Evolutionary conservation across 257 asterid species (phyloP).

Genomic region (Solanum chiquidenum): DNA sequence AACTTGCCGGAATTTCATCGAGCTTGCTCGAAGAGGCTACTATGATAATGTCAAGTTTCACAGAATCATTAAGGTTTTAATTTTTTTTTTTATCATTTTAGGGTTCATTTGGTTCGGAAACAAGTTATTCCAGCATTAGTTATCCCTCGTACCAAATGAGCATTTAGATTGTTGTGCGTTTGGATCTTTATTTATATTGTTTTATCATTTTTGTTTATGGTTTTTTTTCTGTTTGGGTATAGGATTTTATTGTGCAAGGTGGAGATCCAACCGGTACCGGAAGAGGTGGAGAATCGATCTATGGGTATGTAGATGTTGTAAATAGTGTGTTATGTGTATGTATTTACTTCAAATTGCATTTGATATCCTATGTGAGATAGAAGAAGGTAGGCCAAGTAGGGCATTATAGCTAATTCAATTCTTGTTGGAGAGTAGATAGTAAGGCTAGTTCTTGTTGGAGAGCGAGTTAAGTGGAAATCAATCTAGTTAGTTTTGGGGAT

Average conservation of each 20-base stretch:
- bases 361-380: neutral
- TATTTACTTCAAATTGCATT: neutral
- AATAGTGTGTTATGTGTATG: neutral
- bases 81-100: neutral
- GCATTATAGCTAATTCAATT: neutral
- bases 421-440: neutral
- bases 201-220: neutral
- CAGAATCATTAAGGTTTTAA: constrained; percentile 68
- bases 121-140: neutral
- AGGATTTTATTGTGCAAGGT: constrained; percentile 94
- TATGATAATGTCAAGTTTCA: constrained; percentile 85
- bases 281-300: constrained; percentile 92
- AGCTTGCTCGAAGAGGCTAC: constrained; percentile 91
- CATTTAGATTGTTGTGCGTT: neutral
- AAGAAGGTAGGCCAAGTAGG: neutral
- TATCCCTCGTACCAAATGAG: neutral
- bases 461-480: neutral
- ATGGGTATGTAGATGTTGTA: constrained; percentile 49
- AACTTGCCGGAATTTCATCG: constrained; percentile 85
- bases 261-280: constrained; percentile 99
- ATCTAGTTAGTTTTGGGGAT: neutral
- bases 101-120: neutral
- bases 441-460: neutral
- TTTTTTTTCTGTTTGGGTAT: neutral
- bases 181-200: neutral